Evolutionary conservation across 2,329 filamentous ascomycete species (phyloP).

Genomic region (Hymenoscyphus occultus): DNA sequence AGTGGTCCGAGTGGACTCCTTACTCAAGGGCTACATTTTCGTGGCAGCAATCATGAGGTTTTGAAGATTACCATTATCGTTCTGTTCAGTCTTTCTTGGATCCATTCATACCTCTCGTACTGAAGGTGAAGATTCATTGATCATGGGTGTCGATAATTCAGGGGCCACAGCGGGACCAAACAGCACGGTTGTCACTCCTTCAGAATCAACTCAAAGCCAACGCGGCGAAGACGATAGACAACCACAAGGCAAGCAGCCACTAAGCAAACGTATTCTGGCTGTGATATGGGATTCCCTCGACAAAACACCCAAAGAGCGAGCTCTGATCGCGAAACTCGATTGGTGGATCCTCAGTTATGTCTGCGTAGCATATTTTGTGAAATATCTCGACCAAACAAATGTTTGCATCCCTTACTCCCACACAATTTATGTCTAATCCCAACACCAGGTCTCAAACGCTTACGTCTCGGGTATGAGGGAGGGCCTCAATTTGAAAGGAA

Average conservation of each 20-base stretch:
- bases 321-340: slow-evolving; percentile 42
- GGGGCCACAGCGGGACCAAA: background rate
- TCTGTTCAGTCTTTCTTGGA: too few relatives aligned
- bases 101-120: background rate
- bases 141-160: background rate
- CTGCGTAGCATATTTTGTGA: slow-evolving; percentile 39
- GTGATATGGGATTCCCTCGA: slow-evolving; percentile 28
- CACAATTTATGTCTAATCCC: background rate
- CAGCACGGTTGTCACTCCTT: background rate
- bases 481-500: slow-evolving; percentile 46
- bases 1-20: background rate
- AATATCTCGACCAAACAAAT: slow-evolving; percentile 22
- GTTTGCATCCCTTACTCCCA: background rate
- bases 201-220: background rate
- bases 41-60: background rate
- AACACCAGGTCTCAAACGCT: slow-evolving; percentile 36
- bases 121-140: background rate
- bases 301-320: slow-evolving; percentile 17
- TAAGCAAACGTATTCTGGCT: slow-evolving; percentile 17
- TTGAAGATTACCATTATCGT: background rate
- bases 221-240: background rate
- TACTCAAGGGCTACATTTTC: background rate
- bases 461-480: slow-evolving; percentile 51
- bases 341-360: slow-evolving; percentile 44
- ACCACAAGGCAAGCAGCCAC: slow-evolving; percentile 12